phyloP scores from a whole-genome alignment of 352 stramenopile species.

The Phytophthora idaei region DNA sequence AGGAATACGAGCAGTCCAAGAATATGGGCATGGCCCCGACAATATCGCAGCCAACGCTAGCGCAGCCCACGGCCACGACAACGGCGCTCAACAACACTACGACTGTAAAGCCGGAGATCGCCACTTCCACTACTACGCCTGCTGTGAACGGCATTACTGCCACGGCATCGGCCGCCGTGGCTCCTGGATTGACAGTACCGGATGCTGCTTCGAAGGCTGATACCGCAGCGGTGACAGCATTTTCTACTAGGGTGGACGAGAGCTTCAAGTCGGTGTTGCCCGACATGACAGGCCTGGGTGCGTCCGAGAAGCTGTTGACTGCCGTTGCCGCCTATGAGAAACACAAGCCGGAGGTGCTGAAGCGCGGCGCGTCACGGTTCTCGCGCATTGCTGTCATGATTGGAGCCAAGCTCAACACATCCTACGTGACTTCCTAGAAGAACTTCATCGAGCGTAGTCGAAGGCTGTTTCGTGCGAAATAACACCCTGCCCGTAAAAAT shows the following conservation, averaged over 20 bases:
- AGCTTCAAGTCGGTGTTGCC: conserved; percentile 75
- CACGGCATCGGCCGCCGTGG: conserved; percentile 14
- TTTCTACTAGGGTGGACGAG: conserved; percentile 41
- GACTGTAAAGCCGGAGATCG: conserved; percentile 39
- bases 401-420: conserved; percentile 79
- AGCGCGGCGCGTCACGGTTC: conserved; percentile 64
- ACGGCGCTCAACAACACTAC: conserved; percentile 46
- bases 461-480: conserved; percentile 4
- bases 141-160: conserved; percentile 16
- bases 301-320: conserved; percentile 80
- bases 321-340: conserved; percentile 84
- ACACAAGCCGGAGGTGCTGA: conserved; percentile 80
- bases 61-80: conserved; percentile 33
- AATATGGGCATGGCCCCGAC: conserved; percentile 41
- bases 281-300: conserved; percentile 72
- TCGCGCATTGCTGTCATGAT: conserved; percentile 74
- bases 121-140: conserved; percentile 15
- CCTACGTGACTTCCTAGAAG: conserved; percentile 60
- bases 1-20: conserved; percentile 81
- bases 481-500: not conserved
- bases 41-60: conserved; percentile 23
- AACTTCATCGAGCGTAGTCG: not conserved
- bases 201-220: conserved; percentile 25
- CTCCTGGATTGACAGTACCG: conserved; percentile 19
- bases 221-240: not conserved